Conservation (phyloP, 2,329 filamentous ascomycete species). For the Ophiognomonia clavigignenti-juglandacearum region DNA sequence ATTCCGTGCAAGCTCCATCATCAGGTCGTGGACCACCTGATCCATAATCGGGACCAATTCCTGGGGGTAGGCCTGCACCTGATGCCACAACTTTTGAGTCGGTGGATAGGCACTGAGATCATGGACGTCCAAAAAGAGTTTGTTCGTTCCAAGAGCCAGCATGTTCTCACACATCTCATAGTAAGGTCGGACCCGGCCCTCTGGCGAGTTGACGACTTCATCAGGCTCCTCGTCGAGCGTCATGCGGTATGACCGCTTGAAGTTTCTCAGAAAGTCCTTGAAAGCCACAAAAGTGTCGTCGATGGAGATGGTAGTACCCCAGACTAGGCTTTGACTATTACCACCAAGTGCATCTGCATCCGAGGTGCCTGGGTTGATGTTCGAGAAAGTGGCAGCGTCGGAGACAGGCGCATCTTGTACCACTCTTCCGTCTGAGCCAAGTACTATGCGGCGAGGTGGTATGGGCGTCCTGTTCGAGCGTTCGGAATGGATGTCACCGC, state of each 20-base stretch:
- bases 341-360: constrained; percentile 87
- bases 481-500: constrained; percentile 86
- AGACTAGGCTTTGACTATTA: constrained; percentile 76
- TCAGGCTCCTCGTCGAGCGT: constrained; percentile 81
- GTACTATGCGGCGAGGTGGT: constrained; percentile 48
- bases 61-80: constrained; percentile 87
- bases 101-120: constrained; percentile 91
- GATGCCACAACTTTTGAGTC: constrained; percentile 91
- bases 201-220: constrained; percentile 64
- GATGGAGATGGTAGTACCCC: constrained; percentile 96
- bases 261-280: constrained; percentile 90
- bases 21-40: constrained; percentile 85
- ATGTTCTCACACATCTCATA: constrained; percentile 83
- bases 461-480: constrained; percentile 53
- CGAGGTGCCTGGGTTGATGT: constrained; percentile 75
- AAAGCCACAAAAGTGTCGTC: constrained; percentile 82
- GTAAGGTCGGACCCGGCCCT: constrained; percentile 77
- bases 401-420: constrained; percentile 50
- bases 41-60: constrained; percentile 98
- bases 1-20: constrained; percentile 81
- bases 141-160: constrained; percentile 77
- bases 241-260: constrained; percentile 89
- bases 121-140: constrained; percentile 80
- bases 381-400: constrained; percentile 56
- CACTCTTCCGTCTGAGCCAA: constrained; percentile 56